phyloP scores from a whole-genome alignment of 139 green algal species.

The Closterium sp. region DNA sequence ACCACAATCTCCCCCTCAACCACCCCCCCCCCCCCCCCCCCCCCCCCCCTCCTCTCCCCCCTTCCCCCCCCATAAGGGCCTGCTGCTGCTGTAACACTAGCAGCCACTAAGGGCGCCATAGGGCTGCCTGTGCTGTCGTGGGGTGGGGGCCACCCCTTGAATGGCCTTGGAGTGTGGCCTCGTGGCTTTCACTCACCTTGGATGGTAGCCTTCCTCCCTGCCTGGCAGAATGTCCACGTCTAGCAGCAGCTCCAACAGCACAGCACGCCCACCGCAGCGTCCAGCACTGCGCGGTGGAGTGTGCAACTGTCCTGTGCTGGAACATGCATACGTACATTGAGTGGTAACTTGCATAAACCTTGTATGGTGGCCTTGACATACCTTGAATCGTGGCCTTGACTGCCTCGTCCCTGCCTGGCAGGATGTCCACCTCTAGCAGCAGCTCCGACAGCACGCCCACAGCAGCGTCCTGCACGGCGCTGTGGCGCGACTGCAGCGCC shows the following conservation, averaged over 20 bases:
- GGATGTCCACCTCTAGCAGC: slow-evolving; percentile 31
- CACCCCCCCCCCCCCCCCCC: not conserved
- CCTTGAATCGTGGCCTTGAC: slow-evolving; percentile 25
- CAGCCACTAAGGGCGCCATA: no score
- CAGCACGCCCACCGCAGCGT: no score
- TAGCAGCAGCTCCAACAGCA: slow-evolving; percentile 27
- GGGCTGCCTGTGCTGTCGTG: no score
- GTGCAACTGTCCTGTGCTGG: no score
- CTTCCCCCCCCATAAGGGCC: not conserved
- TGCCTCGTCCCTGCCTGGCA: slow-evolving; percentile 21
- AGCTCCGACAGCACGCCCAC: slow-evolving; percentile 31
- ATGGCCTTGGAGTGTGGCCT: no score
- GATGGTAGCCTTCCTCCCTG: slow-evolving; percentile 9
- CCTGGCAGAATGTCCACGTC: slow-evolving; percentile 37
- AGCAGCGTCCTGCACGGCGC: slow-evolving; percentile 13
- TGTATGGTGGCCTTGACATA: no score
- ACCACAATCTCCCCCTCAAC: not conserved
- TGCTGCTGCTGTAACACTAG: no score
- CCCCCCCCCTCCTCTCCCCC: not conserved
- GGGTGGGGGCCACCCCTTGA: no score
- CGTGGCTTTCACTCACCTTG: not conserved
- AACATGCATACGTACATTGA: no score
- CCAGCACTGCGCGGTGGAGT: no score
- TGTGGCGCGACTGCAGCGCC: slow-evolving; percentile 7
- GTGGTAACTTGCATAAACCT: no score